Evolutionary conservation across 148 eudicot genomes (phyloP).

Genomic region (Silene latifolia): DNA sequence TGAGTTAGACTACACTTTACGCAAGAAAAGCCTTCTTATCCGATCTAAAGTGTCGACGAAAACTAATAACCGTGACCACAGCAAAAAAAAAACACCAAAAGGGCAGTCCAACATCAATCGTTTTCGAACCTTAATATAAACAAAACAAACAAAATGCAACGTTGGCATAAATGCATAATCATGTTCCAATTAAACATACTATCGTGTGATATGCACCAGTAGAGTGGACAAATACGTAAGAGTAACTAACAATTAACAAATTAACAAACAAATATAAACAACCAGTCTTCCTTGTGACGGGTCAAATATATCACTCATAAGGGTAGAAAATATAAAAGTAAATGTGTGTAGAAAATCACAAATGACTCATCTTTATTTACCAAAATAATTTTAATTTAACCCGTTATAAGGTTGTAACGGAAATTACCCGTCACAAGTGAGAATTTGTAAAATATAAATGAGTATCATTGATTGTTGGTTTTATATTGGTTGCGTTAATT

Average conservation of each 20-base stretch:
- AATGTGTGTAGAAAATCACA: no score
- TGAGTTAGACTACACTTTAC: background rate
- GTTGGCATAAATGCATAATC: conserved; percentile 8
- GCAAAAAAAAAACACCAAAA: background rate
- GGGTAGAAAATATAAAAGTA: no score
- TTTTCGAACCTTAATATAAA: conserved; percentile 11
- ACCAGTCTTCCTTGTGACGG: no score
- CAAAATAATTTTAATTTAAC: no score
- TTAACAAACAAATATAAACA: no score
- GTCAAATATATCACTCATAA: no score
- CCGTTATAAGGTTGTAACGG: no score
- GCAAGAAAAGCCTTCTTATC: background rate
- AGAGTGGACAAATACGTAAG: background rate
- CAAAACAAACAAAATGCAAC: background rate
- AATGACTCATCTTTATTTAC: no score
- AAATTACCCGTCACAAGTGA: no score
- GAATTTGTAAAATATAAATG: background rate
- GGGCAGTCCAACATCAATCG: background rate
- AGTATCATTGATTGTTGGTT: background rate
- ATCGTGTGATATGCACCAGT: background rate
- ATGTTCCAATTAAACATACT: background rate
- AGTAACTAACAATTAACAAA: background rate
- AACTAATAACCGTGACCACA: background rate
- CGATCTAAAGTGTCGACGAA: background rate
- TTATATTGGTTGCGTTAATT: background rate